Base-by-base conservation (phyloP, 2,329 filamentous ascomycete species). In the Claviceps humidiphila region DNA sequence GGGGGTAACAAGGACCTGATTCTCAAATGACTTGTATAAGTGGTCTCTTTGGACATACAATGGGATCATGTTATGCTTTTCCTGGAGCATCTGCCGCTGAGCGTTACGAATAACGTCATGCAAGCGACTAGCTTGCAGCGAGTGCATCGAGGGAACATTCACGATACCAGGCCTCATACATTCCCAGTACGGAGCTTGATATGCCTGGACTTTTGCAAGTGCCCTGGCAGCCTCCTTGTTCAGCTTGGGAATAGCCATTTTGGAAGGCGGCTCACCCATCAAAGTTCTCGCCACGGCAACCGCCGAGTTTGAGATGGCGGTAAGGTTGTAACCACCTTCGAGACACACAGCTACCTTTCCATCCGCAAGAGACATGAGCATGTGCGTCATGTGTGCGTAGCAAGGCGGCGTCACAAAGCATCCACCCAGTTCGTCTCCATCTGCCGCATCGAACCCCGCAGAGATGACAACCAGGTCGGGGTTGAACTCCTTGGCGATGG, bases 381-480 rank as follows among this genome's bases (percentile, higher is more conserved):
- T 96, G 64, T 96, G 89, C 16, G 93, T 97, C 93, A 98, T 97
- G 64, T 98, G 91, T 14, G 90, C 88, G 64, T 97, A 98, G 64
- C 93, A 95, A 4, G 82, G 71, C 0, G 93, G 93, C 1, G 89
- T 85, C 5, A 98, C 93, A 62, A 89, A 91, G 65, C 93, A 98
- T 37, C 87, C 89, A 49, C 93, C 93, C 1, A 98, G 77, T 63
- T 93, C 84, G 66, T 98, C 93, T 13, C 93, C 93, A 57, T 87
- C 87, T 0, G 93, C 93, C 16, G 93, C 93, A 66, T 98, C 93
- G 60, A 98, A 98, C 0, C 93, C 93, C 43, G 93, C 89, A 20
- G 93, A 93, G 53, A 98, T 85, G 58, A 98, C 93, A 30, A 97
- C 90, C 17, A 98, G 73, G 64, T 98, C 93, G 0, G 93, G 93